Conservation (phyloP, 2,329 filamentous ascomycete genomes). For the Neofusicoccum sp. region DNA sequence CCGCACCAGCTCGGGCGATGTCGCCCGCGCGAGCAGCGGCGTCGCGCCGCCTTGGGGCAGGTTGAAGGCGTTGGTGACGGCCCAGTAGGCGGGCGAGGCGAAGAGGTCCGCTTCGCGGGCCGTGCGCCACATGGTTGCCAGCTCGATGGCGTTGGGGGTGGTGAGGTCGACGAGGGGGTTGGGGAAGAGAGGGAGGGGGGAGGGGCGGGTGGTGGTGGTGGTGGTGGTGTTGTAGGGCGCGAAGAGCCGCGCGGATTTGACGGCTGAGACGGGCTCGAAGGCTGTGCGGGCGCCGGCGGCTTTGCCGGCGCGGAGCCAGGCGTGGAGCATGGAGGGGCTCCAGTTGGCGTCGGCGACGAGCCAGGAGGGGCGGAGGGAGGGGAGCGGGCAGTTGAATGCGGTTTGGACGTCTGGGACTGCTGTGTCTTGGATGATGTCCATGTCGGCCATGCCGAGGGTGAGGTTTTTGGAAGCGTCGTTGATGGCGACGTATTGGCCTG, state of each 20-base stretch:
- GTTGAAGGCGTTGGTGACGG: slow-evolving; percentile 73
- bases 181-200: slow-evolving; percentile 52
- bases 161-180: slow-evolving; percentile 66
- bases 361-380: slow-evolving; percentile 58
- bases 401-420: slow-evolving; percentile 22
- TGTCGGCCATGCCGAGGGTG: slow-evolving; percentile 92
- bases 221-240: slow-evolving; percentile 23
- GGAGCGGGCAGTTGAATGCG: slow-evolving; percentile 50
- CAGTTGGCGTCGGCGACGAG: slow-evolving; percentile 88
- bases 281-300: slow-evolving; percentile 60
- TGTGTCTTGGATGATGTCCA: slow-evolving; percentile 69
- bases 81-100: slow-evolving; percentile 72
- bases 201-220: slow-evolving; percentile 24
- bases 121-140: slow-evolving; percentile 72
- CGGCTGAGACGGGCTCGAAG: slow-evolving; percentile 85
- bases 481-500: slow-evolving; percentile 87
- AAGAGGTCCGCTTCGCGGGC: slow-evolving; percentile 68
- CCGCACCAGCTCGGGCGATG: slow-evolving; percentile 67
- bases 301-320: slow-evolving; percentile 65
- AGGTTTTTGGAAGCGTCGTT: slow-evolving; percentile 83
- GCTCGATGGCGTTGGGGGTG: slow-evolving; percentile 80
- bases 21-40: slow-evolving; percentile 68
- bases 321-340: slow-evolving; percentile 62
- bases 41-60: slow-evolving; percentile 68
- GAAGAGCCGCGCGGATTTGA: slow-evolving; percentile 74